Percentiles rank a stretch among this genome's conserved stretches.
These are phyloP conservation scores for Wickerhamomyces ciferrii DNA, from an alignment of 805 yeast species.

Conservation along the genomic window DNA sequence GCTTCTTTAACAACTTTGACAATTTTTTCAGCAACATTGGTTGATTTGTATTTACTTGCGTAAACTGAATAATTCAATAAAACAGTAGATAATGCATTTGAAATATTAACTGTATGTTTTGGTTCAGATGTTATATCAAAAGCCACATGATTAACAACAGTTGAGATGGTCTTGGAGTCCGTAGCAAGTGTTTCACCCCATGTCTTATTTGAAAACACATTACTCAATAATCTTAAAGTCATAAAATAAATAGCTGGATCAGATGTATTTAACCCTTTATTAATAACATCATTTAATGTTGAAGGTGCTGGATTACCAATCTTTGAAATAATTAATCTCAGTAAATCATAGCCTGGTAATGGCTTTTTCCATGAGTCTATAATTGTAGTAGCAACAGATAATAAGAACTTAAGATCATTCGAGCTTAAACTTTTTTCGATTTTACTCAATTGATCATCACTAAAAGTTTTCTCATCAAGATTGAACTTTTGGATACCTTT, in stretches of 20 bases:
- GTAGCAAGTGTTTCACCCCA: slow-evolving; percentile 45
- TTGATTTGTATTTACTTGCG: slow-evolving; percentile 24
- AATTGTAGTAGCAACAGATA: slow-evolving; percentile 31
- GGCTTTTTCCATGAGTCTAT: slow-evolving; percentile 43
- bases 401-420: slow-evolving; percentile 25
- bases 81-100: slow-evolving; percentile 43
- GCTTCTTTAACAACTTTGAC: slow-evolving; percentile 23
- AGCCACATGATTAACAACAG: slow-evolving; percentile 23
- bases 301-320: slow-evolving; percentile 32
- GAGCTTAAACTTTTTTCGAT: slow-evolving; percentile 27
- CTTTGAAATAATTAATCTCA: slow-evolving; percentile 43
- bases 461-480: slow-evolving; percentile 42
- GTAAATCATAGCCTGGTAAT: slow-evolving; percentile 54
- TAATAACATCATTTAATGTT: slow-evolving; percentile 33
- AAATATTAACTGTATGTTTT: slow-evolving; percentile 21
- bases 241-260: slow-evolving; percentile 35
- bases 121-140: slow-evolving; percentile 7
- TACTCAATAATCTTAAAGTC: slow-evolving; percentile 51
- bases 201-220: slow-evolving; percentile 38
- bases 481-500: slow-evolving; percentile 76
- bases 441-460: slow-evolving; percentile 24
- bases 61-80: slow-evolving; percentile 43
- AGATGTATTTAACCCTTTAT: slow-evolving; percentile 32
- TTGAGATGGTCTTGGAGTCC: slow-evolving; percentile 34
- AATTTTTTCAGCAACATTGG: slow-evolving; percentile 24